Evolutionary conservation across 2,329 filamentous ascomycete genomes (phyloP).

Genomic region (Gnomoniopsis smithogilvyi): DNA sequence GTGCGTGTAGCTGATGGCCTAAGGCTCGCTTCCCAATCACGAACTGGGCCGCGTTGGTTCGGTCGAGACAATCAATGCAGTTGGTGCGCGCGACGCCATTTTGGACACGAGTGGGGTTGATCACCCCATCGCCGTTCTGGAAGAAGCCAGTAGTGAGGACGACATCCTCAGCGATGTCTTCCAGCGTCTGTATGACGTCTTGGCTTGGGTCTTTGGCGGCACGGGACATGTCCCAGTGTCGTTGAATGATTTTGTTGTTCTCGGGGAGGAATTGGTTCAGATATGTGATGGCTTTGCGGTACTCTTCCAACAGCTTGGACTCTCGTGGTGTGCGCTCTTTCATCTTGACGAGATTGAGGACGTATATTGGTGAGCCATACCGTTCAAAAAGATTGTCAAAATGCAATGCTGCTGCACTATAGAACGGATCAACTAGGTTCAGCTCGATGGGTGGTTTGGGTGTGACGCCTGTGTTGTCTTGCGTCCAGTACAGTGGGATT

Average conservation of each 20-base stretch:
- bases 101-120: conserved; percentile 67
- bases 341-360: conserved; percentile 86
- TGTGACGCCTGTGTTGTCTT: conserved; percentile 90
- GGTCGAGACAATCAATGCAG: conserved; percentile 95
- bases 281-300: conserved; percentile 82
- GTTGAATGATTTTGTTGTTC: conserved; percentile 84
- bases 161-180: conserved; percentile 85
- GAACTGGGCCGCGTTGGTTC: conserved; percentile 96
- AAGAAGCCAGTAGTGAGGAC: conserved; percentile 88
- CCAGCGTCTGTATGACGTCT: conserved; percentile 90
- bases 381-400: conserved; percentile 93
- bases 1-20: conserved; percentile 84
- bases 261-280: conserved; percentile 89
- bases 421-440: conserved; percentile 95
- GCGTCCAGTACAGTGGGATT: conserved; percentile 95
- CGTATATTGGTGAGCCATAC: conserved; percentile 90
- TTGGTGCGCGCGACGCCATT: conserved; percentile 94
- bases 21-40: conserved; percentile 94
- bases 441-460: conserved; percentile 96
- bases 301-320: conserved; percentile 85
- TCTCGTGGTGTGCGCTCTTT: conserved; percentile 86
- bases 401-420: conserved; percentile 85
- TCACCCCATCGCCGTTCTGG: conserved; percentile 76
- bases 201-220: conserved; percentile 89
- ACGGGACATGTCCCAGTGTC: conserved; percentile 97